Base-by-base conservation (phyloP, 306 rosid species). In the Mimosa pudica region DNA sequence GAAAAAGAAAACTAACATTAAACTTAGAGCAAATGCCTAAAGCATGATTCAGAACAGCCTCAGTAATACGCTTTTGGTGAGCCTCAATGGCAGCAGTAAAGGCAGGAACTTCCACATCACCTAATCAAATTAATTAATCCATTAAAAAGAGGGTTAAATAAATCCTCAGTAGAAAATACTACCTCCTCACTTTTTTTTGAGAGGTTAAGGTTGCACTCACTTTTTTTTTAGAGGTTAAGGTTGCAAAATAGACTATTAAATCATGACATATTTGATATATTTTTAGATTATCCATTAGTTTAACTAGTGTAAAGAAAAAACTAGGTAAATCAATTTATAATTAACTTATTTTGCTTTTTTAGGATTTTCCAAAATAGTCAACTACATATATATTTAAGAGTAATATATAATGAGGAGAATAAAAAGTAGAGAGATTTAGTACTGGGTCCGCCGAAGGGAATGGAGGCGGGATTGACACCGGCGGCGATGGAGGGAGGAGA, bases 361-460 rank as follows among this genome's bases (percentile, higher is more conserved):
- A 24, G 30, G 30, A 24, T 24, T 24, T 24, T 24, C 30, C 30
- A 24, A 24, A 24, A 24, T 1, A 24, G 30, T 24, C 0, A 24
- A 24, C 30, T 24, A 24, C 30, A 24, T 24, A 24, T 24, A 24
- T 24, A 24, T 24, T 24, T 24, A 24, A 24, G 30, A 24, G 30
- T 24, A 24, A 24, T 24, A 24, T 24, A 24, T 24, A 24, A 24
- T 1, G 7, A 68, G 14, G 49, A 17, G 24, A 36, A 30, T 8
- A 2, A n/a, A 10, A 61, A 33, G 68, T 32, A 75, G 11, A 85
- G 90, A 76, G 81, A 88, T 24, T 24, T 24, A 24, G 30, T 24
- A 94, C 95, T 91, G 77, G 97, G 96, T 0, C 97, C 97, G 49
- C 95, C 97, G 77, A 95, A 92, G 54, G 98, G 98, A 38, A 95